A percentile compares a stretch with the other conserved stretches of the same genome.
Conservation (phyloP, 352 stramenopile genomes). For the Phytophthora citrophthora region DNA sequence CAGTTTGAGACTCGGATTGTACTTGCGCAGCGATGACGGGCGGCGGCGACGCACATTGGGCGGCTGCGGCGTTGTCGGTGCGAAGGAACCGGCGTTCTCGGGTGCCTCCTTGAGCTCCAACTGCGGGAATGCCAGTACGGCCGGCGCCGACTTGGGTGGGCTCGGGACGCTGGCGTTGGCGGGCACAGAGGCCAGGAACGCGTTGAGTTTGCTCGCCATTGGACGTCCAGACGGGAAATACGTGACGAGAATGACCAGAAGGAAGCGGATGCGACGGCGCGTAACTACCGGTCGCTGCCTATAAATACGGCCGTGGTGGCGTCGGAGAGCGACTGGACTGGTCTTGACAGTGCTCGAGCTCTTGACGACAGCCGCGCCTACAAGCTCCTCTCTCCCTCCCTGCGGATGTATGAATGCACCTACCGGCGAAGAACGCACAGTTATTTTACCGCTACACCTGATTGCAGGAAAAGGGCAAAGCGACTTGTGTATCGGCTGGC, state of each 20-base stretch:
- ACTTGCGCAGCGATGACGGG: conserved; percentile 25
- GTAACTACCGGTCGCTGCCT: conserved; percentile 28
- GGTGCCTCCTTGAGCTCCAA: conserved; percentile 30
- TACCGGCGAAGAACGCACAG: conserved; percentile 13
- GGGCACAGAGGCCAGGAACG: conserved; percentile 75
- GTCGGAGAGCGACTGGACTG: conserved; percentile 16
- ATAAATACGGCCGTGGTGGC: conserved; percentile 24
- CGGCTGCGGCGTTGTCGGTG: conserved; percentile 49
- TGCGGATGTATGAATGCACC: conserved; percentile 12
- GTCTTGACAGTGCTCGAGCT: conserved; percentile 6
- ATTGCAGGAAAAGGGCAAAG: conserved; percentile 26
- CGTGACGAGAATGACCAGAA: not conserved
- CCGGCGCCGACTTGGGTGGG: conserved; percentile 35
- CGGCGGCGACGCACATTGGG: conserved; percentile 35
- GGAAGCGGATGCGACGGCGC: conserved; percentile 12
- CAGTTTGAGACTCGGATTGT: conserved; percentile 35
- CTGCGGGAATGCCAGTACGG: conserved; percentile 31
- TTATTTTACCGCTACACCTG: conserved; percentile 12
- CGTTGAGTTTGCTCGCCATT: conserved; percentile 78
- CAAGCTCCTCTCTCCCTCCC: conserved; percentile 3
- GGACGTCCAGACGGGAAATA: conserved; percentile 21
- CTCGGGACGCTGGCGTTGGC: conserved; percentile 58
- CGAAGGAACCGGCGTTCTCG: conserved; percentile 8
- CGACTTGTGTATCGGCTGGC: conserved; percentile 26
- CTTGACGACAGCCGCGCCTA: not conserved